Evolutionary conservation across 805 yeast species (phyloP), one percentile per base, ranked within the genome.

Genomic region (Lipomyces mesembrius): DNA sequence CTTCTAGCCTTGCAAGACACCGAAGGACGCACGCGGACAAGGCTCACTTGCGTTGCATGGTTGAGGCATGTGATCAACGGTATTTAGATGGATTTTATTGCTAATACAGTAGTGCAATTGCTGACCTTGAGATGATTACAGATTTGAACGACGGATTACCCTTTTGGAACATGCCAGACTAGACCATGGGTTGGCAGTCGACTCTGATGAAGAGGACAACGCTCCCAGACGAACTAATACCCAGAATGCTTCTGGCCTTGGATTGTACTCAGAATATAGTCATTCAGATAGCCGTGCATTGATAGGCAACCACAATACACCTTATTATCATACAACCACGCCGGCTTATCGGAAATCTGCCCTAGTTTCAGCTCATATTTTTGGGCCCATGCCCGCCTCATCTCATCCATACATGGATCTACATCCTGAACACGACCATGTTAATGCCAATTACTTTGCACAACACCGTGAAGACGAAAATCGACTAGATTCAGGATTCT

Each of bases 1-100:
- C 71, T 3, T 68, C 71, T 2, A 79, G 20, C 90, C 95, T 92
- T 86, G 86, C 89, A 4, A 82, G 97, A 67, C 97, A 92, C 76
- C 83, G 85, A 67, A 85, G 86, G 74, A 82, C 90, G 46, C 97
- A 92, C 61, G 62, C 75, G 1, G 79, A 78, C 0, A 71, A 54
- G 46, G 22, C 43, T 1, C 61, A 56, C 12, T 25, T 60, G n/a
- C 27, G 22, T 4, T 67, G 71, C 55, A 17, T 27, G 14, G 52
- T 58, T 29, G 46, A 22, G 3, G 35, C 14, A 8, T 62, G 65
- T 34, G 59, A 32, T 17, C 39, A 49, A 51, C 46, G 29, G 59
- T 60, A 22, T 22, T 34, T 32, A 9, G 22, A 46, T 17, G 11
- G 11, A 14, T 29, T 56, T 56, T 12, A 17, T 27, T 17, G 17